Evolutionary conservation across 768 basidiomycete genomes (phyloP).

Genomic region (Calocera viscosa): DNA sequence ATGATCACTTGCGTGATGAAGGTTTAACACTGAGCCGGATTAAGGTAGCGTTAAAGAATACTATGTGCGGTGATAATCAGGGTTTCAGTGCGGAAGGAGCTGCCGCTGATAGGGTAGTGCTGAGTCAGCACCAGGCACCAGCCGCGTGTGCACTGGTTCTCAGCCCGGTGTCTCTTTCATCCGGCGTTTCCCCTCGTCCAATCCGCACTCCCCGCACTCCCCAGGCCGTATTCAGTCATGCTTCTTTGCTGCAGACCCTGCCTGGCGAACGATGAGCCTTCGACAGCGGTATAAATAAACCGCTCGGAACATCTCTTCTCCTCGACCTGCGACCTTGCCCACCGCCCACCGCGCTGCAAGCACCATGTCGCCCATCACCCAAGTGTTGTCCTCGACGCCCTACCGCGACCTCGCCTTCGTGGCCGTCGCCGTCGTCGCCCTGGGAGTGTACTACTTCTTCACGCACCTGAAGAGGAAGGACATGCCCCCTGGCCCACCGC

Average conservation of each 20-base stretch:
- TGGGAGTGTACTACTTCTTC: background rate
- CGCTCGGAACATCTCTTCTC: too few species aligned
- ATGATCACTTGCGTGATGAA: too few species aligned
- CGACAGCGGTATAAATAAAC: background rate
- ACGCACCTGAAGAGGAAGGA: slow-evolving; percentile 8
- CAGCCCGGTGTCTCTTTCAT: background rate
- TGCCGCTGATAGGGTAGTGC: too few species aligned
- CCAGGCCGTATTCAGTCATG: background rate
- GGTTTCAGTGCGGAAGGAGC: too few species aligned
- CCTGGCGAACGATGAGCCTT: background rate
- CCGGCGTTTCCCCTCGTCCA: background rate
- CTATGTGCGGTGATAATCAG: too few species aligned
- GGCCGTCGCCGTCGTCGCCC: background rate
- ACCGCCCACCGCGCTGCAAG: background rate
- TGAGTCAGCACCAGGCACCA: too few species aligned
- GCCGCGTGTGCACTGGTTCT: too few species aligned
- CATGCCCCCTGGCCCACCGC: slow-evolving; percentile 37
- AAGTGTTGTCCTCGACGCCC: background rate
- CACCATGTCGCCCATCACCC: background rate
- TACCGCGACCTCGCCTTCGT: background rate
- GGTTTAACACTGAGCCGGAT: too few species aligned
- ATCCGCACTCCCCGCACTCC: background rate
- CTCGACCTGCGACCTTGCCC: too few species aligned
- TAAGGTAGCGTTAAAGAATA: too few species aligned
- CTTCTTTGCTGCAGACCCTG: background rate